Base-by-base conservation (phyloP, 495 filamentous ascomycete genomes). In the Geopyxis carbonaria region DNA sequence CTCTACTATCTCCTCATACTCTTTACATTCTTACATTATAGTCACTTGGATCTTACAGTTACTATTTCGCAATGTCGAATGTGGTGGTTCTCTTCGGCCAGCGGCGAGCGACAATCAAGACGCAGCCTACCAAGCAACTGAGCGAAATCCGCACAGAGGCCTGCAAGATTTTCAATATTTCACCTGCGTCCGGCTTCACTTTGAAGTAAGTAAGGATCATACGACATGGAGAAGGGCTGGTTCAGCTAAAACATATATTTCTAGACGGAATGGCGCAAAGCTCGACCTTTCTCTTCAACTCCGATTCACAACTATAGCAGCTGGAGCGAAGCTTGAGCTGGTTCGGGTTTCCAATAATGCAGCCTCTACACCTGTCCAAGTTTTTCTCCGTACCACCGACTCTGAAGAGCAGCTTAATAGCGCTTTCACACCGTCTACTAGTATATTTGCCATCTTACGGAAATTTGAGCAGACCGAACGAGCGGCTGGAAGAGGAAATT, bases 291-390 rank as follows among this genome's bases (percentile, higher is more conserved):
- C 84, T 9, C 69, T 78, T 13, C 74, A 77, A 23, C 78, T 81
- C 57, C 78, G 87, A n/a, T 76, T 87, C 22, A 80, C 86, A 1
- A 85, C 85, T 38, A 73, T 97, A 8, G 65, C 66, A 4, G 70
- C 82, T 11, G 89, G 89, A 21, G 86, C 89, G 19, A 93, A 91
- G 48, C 69, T 97, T 15, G 85, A 97, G 48, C 78, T 95, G 32
- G 76, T 93, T n/a, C 72, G 77, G 44, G 68, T 15, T 9, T 32
- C 29, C 15, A 33, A 49, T 34, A 38, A 37, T 5, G 22, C 31
- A 4, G 22, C 82, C 0, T 78, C 86, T 2, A 75, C 82, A 8
- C 75, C 80, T 22, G 75, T 97, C 38, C 80, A 76, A 16, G 76
- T 95, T 16, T 84, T 80, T 4, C 65, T 97, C 14, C 81, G 92